Evolutionary conservation across 202 grass and related monocot genomes (phyloP).

Genomic region (Dendrocalamus latiflorus): DNA sequence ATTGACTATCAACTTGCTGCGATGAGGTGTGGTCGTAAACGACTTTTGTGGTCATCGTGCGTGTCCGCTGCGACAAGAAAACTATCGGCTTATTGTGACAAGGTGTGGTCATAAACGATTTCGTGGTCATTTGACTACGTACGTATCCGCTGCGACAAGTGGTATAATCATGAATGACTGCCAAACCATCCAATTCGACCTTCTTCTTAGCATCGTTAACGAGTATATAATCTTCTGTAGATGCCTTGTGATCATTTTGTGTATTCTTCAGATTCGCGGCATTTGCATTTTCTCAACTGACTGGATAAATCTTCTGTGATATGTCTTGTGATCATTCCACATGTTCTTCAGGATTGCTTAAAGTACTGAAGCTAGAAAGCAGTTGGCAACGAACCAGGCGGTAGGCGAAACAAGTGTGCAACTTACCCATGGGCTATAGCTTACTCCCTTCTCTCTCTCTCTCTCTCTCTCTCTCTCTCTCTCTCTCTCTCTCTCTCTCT

Average conservation of each 20-base stretch:
- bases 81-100: too few relatives aligned
- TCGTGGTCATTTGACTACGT: too few relatives aligned
- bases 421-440: neutral
- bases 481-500: too few relatives aligned
- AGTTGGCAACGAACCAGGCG: neutral
- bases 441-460: neutral
- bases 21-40: too few relatives aligned
- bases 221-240: neutral
- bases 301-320: neutral
- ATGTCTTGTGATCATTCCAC: neutral
- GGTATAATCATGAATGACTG: conserved; percentile 16
- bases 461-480: too few relatives aligned
- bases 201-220: neutral
- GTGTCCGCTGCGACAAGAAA: too few relatives aligned
- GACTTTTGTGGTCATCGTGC: too few relatives aligned
- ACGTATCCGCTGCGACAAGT: too few relatives aligned
- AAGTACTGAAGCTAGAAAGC: neutral
- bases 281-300: neutral
- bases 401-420: neutral
- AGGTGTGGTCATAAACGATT: too few relatives aligned
- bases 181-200: neutral
- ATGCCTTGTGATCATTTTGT: neutral
- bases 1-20: too few relatives aligned
- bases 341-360: conserved; percentile 6
- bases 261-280: neutral